Conservation (phyloP, 192 early-diverging fungal species). For the Chytriomyces sp. region DNA sequence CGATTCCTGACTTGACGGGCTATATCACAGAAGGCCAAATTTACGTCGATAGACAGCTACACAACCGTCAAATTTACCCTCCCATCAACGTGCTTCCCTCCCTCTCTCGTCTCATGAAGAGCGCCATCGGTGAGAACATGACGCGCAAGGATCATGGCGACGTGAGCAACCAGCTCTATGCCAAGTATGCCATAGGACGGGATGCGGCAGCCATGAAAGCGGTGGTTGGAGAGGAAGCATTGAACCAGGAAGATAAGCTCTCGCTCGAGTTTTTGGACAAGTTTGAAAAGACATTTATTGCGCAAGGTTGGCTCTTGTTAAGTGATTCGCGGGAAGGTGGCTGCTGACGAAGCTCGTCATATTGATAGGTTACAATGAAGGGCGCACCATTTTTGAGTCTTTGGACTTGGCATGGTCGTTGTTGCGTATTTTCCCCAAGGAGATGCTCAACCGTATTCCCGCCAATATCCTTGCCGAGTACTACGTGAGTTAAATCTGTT, state of each 20-base stretch:
- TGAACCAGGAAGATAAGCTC: conserved; percentile 98
- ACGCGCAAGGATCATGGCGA: conserved; percentile 99
- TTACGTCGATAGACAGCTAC: conserved; percentile 96
- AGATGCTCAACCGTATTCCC: conserved; percentile 98
- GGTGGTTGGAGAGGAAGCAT: conserved; percentile 98
- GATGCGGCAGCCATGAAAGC: conserved; percentile 99
- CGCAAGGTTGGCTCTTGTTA: conserved; percentile 68
- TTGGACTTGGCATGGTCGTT: conserved; percentile 98
- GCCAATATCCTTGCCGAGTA: conserved; percentile 92
- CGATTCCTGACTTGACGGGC: conserved; percentile 99
- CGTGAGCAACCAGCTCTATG: conserved; percentile 99
- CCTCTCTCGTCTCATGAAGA: conserved; percentile 98
- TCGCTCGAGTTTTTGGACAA: conserved; percentile 97
- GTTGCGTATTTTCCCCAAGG: conserved; percentile 99
- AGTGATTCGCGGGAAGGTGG: neutral
- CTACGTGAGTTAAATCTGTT: conserved; percentile 53
- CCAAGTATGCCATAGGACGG: conserved; percentile 98
- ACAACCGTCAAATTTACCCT: conserved; percentile 99
- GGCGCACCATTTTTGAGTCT: conserved; percentile 94
- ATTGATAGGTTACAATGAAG: conserved; percentile 81
- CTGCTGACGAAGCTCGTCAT: neutral
- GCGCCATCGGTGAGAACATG: conserved; percentile 96
- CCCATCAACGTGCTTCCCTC: conserved; percentile 99
- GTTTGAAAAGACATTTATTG: conserved; percentile 97
- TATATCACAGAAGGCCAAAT: conserved; percentile 99